Conservation (phyloP, 1,284 basidiomycete genomes). For the Malassezia sympodialis region DNA sequence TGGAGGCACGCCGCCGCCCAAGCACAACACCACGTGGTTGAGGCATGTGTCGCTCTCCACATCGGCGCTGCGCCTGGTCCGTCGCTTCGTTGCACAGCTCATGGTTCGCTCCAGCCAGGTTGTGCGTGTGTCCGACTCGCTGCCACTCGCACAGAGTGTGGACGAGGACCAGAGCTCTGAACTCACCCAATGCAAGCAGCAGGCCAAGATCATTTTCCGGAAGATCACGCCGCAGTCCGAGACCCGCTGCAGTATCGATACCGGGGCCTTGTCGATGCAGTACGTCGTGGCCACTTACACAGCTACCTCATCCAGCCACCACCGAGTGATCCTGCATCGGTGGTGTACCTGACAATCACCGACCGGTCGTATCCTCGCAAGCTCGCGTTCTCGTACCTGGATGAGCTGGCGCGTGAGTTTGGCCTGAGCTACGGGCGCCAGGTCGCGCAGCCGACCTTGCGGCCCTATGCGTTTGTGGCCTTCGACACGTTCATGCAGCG, state of each 20-base stretch:
- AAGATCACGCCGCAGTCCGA: slow-evolving; percentile 79
- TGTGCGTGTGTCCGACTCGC: slow-evolving; percentile 36
- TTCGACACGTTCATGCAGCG: slow-evolving; percentile 84
- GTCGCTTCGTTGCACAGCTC: not conserved
- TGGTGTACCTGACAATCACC: slow-evolving; percentile 87
- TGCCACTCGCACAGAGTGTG: slow-evolving; percentile 44
- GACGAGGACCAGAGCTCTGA: slow-evolving; percentile 64
- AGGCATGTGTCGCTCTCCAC: not conserved
- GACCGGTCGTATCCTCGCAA: slow-evolving; percentile 96
- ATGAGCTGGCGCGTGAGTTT: slow-evolving; percentile 94
- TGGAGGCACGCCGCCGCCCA: not conserved
- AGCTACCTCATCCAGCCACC: slow-evolving; percentile 75
- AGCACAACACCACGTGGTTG: slow-evolving; percentile 3
- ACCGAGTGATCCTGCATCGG: slow-evolving; percentile 48
- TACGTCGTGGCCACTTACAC: slow-evolving; percentile 49
- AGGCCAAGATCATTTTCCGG: slow-evolving; percentile 89
- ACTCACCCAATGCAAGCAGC: slow-evolving; percentile 94
- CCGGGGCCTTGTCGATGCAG: slow-evolving; percentile 87
- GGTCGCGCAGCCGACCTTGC: slow-evolving; percentile 35
- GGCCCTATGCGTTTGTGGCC: slow-evolving; percentile 43
- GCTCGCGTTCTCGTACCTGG: slow-evolving; percentile 91
- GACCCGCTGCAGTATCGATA: slow-evolving; percentile 91
- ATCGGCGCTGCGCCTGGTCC: not conserved
- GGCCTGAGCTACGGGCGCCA: slow-evolving; percentile 47
- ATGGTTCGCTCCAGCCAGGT: slow-evolving; percentile 47